A percentile compares a stretch with the other conserved stretches of the same genome.
phyloP scores from a whole-genome alignment of 148 eudicot species.

The Pharnaceum exiguum region DNA sequence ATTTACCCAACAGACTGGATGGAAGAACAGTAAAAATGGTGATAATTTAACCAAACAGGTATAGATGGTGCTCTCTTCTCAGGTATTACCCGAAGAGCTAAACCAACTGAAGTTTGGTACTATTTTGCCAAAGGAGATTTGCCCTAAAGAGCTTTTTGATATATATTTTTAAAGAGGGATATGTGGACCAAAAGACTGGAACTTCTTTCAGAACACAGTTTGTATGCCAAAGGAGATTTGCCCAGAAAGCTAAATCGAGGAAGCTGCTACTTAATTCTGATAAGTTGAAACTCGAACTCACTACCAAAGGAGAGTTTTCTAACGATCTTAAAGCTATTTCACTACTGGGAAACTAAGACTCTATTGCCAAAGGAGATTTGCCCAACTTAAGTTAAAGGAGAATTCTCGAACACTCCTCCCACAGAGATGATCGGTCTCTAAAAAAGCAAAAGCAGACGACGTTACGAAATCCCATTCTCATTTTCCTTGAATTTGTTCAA shows the following conservation, averaged over 20 bases:
- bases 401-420: conserved; percentile 5
- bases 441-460: conserved; percentile 7
- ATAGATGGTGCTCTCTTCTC: conserved; percentile 7
- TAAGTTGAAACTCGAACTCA: conserved; percentile 1
- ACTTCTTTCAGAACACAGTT: conserved; percentile 14
- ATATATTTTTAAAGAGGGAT: conserved; percentile 8
- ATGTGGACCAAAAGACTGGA: conserved; percentile 4
- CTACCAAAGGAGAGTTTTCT: conserved; percentile 89
- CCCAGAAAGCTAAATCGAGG: no score
- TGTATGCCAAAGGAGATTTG: background rate
- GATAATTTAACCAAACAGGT: conserved; percentile 8
- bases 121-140: conserved; percentile 45
- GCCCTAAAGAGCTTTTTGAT: conserved; percentile 26
- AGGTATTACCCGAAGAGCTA: conserved; percentile 2
- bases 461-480: background rate
- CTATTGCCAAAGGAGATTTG: conserved; percentile 59
- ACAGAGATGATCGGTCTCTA: conserved; percentile 21
- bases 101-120: conserved; percentile 12
- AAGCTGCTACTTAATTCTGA: background rate
- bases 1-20: conserved; percentile 11
- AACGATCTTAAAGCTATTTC: no score
- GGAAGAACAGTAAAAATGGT: conserved; percentile 11
- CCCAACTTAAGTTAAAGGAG: conserved; percentile 29
- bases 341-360: conserved; percentile 13
- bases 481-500: conserved; percentile 9